Evolutionary conservation across 2,329 filamentous ascomycete species (phyloP), one percentile per base, ranked within the genome.

Genomic region (Spiromastix sp.): DNA sequence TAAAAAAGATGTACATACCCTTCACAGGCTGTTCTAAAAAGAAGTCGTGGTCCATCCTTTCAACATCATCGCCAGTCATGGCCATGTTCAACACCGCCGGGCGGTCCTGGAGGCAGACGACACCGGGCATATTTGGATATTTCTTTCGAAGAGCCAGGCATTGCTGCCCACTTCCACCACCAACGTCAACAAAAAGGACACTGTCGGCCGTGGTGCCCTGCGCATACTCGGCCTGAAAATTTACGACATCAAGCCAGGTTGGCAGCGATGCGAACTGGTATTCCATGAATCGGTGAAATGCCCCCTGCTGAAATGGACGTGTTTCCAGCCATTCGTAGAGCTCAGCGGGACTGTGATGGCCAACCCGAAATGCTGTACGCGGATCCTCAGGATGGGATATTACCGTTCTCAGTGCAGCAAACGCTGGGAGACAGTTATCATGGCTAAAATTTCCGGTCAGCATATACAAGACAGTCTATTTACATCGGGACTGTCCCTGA

Each of bases 51-150:
- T 29, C 38, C 42, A 51, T 45, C 16, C 19, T 48, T 28, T 50
- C 49, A 1, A 63, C 48, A 0, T 55, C 57, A 1, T 49, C 37
- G 3, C 51, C 50, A 1, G 40, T 36, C 1, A 47, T 19, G 1
- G 55, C 45, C 3, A 49, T 40, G 5, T 46, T 39, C n/a, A 63
- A 46, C 2, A 49, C 49, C 16, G 51, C 39, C 2, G 52, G 54
- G 4, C 54, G 45, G 37, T 68, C 66, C 39, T 69, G 57, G 3
- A 69, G 42, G 7, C 67, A 47, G 3, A 66, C 42, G 4, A 51
- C 45, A 0, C 57, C 56, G 2, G 47, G 43, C 2, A 65, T 37
- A 20, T 49, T 32, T 3, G 59, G 56, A 34, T 50, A 55, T 15
- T 46, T 49, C 12, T 46, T 40, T 26, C 47, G 51, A 5, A 67